phyloP scores from a whole-genome alignment of 1,284 basidiomycete species.

The Naganishia liquefaciens region DNA sequence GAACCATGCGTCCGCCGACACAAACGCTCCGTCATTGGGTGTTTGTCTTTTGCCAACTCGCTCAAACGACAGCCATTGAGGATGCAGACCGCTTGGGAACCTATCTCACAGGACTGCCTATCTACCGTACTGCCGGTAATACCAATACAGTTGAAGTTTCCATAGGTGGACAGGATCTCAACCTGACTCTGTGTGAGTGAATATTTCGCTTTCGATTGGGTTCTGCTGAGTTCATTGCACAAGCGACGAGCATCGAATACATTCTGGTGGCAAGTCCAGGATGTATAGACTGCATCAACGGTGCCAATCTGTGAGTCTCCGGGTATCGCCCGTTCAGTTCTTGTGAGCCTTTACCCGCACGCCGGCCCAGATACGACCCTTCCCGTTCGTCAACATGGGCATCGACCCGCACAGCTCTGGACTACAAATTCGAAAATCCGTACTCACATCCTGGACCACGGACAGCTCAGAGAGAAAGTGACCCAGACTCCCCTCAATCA shows the following conservation, averaged over 20 bases:
- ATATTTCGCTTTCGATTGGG: neutral
- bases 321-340: too few species aligned
- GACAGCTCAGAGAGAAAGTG: conserved; percentile 6
- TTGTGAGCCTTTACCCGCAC: neutral
- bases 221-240: neutral
- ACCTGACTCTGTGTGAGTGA: conserved; percentile 47
- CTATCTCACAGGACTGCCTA: conserved; percentile 39
- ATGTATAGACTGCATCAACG: conserved; percentile 39
- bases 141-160: conserved; percentile 43
- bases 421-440: conserved; percentile 16
- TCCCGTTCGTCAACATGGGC: neutral
- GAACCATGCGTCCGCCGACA: neutral
- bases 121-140: conserved; percentile 42
- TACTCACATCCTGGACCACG: conserved; percentile 15
- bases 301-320: conserved; percentile 33
- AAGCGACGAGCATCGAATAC: conserved; percentile 48
- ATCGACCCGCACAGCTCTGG: conserved; percentile 9
- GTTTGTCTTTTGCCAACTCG: neutral
- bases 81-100: conserved; percentile 37
- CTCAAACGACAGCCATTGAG: neutral
- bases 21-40: neutral
- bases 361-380: neutral
- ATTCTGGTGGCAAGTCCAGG: conserved; percentile 39
- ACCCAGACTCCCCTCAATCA: conserved; percentile 7
- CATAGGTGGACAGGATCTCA: conserved; percentile 40